A percentile compares a stretch with the other conserved stretches of the same genome.
phyloP scores from a whole-genome alignment of 1,284 basidiomycete genomes.

The Ustilago shanxiensis region DNA sequence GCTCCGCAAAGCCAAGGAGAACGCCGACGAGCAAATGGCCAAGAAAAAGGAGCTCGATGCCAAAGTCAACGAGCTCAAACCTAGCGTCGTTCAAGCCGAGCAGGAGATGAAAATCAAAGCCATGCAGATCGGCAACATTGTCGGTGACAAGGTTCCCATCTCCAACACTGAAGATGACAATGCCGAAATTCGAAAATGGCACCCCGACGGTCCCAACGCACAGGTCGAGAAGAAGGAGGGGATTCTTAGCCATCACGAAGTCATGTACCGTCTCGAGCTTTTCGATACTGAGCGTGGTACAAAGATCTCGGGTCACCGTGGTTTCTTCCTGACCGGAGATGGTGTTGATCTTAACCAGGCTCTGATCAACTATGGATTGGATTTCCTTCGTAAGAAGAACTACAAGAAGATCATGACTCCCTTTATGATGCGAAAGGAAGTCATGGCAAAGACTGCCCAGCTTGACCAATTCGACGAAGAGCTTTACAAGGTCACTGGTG shows the following conservation, averaged over 20 bases:
- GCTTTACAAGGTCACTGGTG: conserved; percentile 89
- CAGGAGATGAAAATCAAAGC: conserved; percentile 83
- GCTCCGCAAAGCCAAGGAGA: conserved; percentile 94
- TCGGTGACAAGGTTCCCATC: conserved; percentile 86
- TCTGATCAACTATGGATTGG: conserved; percentile 91
- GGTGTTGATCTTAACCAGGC: conserved; percentile 98
- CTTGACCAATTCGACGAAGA: conserved; percentile 98
- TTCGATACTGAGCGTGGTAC: conserved; percentile 91
- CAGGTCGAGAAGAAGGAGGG: conserved; percentile 74
- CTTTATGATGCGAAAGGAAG: conserved; percentile 98
- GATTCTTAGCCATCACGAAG: conserved; percentile 96
- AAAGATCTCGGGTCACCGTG: conserved; percentile 95
- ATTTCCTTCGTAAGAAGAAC: conserved; percentile 84
- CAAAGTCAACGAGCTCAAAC: conserved; percentile 80
- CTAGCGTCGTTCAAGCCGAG: conserved; percentile 76
- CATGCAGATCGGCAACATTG: conserved; percentile 88
- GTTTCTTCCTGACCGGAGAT: conserved; percentile 94
- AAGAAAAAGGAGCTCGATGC: conserved; percentile 83
- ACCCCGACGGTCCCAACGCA: conserved; percentile 82
- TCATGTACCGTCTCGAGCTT: conserved; percentile 89
- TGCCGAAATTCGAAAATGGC: conserved; percentile 82
- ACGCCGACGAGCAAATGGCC: conserved; percentile 85
- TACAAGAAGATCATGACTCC: conserved; percentile 98
- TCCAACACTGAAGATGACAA: conserved; percentile 97
- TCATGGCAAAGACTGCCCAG: conserved; percentile 97